Evolutionary conservation across 805 yeast species (phyloP).

Genomic region (Phaffomyces antillensis): DNA sequence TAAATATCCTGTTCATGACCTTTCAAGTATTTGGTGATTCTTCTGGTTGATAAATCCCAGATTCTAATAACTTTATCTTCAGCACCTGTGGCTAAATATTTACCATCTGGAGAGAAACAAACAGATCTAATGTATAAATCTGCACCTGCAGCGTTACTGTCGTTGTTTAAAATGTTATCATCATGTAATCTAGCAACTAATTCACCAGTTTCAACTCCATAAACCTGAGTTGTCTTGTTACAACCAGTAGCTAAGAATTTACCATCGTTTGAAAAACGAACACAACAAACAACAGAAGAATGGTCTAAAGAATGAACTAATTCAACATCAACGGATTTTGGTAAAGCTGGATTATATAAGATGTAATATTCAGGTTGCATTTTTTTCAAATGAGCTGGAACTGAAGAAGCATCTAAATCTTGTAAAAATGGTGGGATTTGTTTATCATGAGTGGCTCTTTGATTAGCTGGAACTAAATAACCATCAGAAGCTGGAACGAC

Average conservation of each 20-base stretch:
- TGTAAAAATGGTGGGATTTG: constrained; percentile 76
- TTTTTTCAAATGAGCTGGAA: constrained; percentile 72
- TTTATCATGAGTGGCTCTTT: constrained; percentile 48
- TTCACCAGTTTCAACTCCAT: constrained; percentile 86
- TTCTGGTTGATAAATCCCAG: constrained; percentile 86
- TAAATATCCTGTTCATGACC: constrained; percentile 98
- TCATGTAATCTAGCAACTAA: constrained; percentile 81
- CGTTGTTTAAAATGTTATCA: constrained; percentile 48
- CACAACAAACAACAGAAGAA: constrained; percentile 94
- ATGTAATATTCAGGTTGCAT: constrained; percentile 81
- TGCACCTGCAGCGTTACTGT: constrained; percentile 39
- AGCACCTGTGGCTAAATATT: constrained; percentile 89
- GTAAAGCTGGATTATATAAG: constrained; percentile 82
- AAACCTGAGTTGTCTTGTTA: constrained; percentile 92
- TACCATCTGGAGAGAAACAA: constrained; percentile 93
- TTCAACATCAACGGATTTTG: constrained; percentile 72
- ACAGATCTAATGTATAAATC: constrained; percentile 93
- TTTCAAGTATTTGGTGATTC: constrained; percentile 75
- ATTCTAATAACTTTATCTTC: constrained; percentile 87
- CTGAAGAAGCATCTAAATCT: constrained; percentile 73
- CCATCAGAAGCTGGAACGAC: constrained; percentile 21
- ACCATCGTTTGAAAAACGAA: constrained; percentile 86
- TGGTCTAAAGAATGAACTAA: constrained; percentile 87
- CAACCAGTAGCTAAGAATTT: constrained; percentile 94
- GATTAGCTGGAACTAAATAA: constrained; percentile 32